phyloP scores from a whole-genome alignment of 225 moss, liverwort and hornwort genomes.

The Thuidium tamariscinum region DNA sequence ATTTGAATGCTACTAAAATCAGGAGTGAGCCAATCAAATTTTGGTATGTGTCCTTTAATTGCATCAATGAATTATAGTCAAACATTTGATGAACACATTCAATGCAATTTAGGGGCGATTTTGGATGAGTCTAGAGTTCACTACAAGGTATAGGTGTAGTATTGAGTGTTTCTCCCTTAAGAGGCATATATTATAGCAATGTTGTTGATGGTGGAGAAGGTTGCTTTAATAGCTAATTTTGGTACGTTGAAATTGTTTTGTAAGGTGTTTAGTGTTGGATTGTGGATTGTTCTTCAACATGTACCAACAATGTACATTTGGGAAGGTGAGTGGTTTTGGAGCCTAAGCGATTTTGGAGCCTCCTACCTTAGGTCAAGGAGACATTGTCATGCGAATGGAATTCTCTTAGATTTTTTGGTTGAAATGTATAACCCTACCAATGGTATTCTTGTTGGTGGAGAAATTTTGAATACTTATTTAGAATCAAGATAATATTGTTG shows the following conservation, averaged over 20 bases:
- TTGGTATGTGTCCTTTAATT: no score
- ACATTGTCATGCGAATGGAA: accelerated
- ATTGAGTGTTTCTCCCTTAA: no score
- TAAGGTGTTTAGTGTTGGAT: background rate
- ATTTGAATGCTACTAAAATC: no score
- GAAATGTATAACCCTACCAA: accelerated
- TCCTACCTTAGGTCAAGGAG: background rate
- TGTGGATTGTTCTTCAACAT: accelerated
- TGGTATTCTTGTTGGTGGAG: accelerated
- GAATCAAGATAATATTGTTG: background rate
- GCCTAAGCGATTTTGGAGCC: no score
- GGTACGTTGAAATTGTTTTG: background rate
- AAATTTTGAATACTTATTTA: background rate
- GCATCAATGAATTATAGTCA: no score
- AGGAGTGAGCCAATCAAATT: no score
- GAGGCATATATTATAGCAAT: background rate
- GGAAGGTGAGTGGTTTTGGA: no score
- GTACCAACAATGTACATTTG: no score
- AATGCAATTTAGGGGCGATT: no score
- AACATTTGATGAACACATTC: no score
- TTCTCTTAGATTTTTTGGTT: accelerated
- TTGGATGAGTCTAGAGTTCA: no score
- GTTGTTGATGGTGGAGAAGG: background rate
- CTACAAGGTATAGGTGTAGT: no score
- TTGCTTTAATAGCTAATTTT: background rate